phyloP scores from a whole-genome alignment of 805 yeast genomes.

The Lipomyces oligophaga region DNA sequence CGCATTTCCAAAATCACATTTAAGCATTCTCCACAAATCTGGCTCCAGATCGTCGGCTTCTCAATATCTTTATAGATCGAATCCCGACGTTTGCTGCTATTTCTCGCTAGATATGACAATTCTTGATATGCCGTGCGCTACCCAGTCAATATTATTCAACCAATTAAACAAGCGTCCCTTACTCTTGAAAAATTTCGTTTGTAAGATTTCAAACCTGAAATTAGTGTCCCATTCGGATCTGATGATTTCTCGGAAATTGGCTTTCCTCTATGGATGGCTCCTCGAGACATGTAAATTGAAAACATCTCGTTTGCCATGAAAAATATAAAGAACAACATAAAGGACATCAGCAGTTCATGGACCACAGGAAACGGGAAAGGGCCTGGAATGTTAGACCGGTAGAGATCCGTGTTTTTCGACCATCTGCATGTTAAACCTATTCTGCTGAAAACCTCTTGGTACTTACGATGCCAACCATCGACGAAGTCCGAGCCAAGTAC shows the following conservation, averaged over 20 bases:
- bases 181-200: constrained; percentile 31
- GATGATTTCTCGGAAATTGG: constrained; percentile 33
- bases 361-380: constrained; percentile 22
- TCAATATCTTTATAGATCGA: constrained; percentile 39
- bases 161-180: too few species aligned
- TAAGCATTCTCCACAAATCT: constrained; percentile 32
- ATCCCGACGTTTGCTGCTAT: constrained; percentile 35
- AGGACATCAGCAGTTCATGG: constrained; percentile 23
- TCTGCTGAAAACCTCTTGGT: too few species aligned
- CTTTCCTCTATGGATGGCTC: constrained; percentile 37
- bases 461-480: constrained; percentile 8
- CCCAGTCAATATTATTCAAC: not conserved
- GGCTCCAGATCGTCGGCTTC: constrained; percentile 37
- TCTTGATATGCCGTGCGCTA: constrained; percentile 41
- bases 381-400: constrained; percentile 18
- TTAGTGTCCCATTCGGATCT: constrained; percentile 39
- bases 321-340: constrained; percentile 23
- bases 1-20: constrained; percentile 25
- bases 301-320: constrained; percentile 32
- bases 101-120: constrained; percentile 35
- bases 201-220: constrained; percentile 37
- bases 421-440: constrained; percentile 1
- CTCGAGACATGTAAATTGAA: constrained; percentile 38
- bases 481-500: constrained; percentile 5
- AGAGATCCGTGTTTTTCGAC: constrained; percentile 12